Conservation (phyloP, 306 rosid species). For the Vigna nakashimae region DNA sequence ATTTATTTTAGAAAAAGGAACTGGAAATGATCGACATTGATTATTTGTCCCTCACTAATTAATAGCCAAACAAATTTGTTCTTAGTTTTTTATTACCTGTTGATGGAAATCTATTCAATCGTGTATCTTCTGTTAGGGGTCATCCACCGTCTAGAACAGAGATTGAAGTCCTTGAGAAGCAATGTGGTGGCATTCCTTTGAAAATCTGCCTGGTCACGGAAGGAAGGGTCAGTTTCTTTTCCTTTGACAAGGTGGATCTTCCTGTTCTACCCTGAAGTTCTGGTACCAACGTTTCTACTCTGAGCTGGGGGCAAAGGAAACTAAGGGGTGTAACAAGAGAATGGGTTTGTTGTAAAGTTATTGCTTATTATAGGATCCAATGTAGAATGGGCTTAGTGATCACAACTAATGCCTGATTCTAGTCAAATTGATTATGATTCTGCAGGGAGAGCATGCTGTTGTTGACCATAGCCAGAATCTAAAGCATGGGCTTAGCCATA, state of each 20-base stretch:
- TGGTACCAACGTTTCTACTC: constrained; percentile 23
- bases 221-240: constrained; percentile 77
- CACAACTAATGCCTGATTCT: not conserved
- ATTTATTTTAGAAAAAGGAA: not conserved
- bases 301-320: not conserved
- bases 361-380: not conserved
- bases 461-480: constrained; percentile 9
- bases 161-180: constrained; percentile 63
- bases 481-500: not conserved
- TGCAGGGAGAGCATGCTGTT: constrained; percentile 1
- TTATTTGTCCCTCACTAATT: constrained; percentile 1
- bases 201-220: constrained; percentile 68
- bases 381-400: not conserved
- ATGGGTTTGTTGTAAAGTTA: not conserved
- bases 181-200: constrained; percentile 64
- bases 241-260: constrained; percentile 70
- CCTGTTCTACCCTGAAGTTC: constrained; percentile 64
- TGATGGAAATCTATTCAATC: constrained; percentile 32
- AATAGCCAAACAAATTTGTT: constrained; percentile 7
- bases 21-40: not conserved
- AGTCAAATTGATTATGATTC: constrained; percentile 15
- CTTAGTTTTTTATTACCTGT: not conserved
- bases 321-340: constrained; percentile 3
- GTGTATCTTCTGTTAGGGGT: constrained; percentile 56
- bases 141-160: constrained; percentile 66